Evolutionary conservation across 2,329 filamentous ascomycete species (phyloP).

Genomic region (Tolypocladium album): DNA sequence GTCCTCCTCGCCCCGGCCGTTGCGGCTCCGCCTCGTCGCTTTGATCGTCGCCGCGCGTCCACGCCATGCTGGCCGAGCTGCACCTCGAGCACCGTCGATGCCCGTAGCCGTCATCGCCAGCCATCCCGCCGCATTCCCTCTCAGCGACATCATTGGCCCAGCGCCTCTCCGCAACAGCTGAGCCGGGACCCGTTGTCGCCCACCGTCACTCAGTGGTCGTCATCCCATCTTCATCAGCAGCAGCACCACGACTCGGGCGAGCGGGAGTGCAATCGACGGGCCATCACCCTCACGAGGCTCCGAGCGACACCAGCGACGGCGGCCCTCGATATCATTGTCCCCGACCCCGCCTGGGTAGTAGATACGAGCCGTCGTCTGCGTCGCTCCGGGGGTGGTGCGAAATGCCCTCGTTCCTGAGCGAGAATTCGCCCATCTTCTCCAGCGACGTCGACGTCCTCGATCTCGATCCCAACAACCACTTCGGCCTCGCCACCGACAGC

Average conservation of each 20-base stretch:
- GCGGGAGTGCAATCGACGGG: neutral
- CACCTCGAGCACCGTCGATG: neutral
- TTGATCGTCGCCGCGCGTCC: neutral
- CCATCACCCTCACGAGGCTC: neutral
- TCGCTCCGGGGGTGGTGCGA: constrained; percentile 9
- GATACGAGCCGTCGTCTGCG: neutral
- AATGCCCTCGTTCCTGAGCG: constrained; percentile 46
- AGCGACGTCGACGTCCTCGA: constrained; percentile 31
- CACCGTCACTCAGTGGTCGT: neutral
- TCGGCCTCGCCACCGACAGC: constrained; percentile 21
- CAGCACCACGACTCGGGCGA: neutral
- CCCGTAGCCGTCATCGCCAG: neutral
- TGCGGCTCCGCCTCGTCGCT: neutral
- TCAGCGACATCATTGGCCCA: neutral
- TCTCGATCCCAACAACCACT: constrained; percentile 29
- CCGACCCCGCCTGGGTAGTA: neutral
- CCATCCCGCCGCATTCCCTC: neutral
- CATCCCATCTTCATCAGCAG: neutral
- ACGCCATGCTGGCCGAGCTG: neutral
- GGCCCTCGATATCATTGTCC: neutral
- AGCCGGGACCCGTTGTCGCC: neutral
- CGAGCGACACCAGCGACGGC: neutral
- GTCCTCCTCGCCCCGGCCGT: neutral
- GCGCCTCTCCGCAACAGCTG: neutral
- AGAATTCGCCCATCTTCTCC: constrained; percentile 29